These are phyloP conservation scores for Scutellaria baicalensis DNA, from an alignment of 257 asterid species.

Conservation along the genomic window DNA sequence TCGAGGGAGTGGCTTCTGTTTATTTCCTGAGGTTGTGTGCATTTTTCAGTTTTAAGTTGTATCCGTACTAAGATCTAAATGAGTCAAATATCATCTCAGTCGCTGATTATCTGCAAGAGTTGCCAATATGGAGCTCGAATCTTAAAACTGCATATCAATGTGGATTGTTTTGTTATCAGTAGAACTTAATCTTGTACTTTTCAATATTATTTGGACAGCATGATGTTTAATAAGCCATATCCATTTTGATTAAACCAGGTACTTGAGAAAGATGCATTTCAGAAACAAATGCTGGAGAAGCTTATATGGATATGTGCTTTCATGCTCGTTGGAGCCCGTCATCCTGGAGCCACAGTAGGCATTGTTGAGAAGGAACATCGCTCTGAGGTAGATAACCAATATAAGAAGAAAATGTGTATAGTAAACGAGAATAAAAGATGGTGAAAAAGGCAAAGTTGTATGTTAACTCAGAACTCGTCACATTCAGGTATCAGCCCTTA, in stretches of 20 bases:
- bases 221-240: neutral
- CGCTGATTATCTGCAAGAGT: neutral
- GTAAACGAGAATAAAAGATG: neutral
- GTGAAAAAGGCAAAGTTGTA: neutral
- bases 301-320: slow-evolving; percentile 98
- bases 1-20: neutral
- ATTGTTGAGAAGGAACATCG: slow-evolving; percentile 78
- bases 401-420: neutral
- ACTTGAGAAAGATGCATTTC: slow-evolving; percentile 74
- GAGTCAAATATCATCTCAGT: neutral
- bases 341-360: slow-evolving; percentile 94
- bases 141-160: neutral
- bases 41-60: neutral
- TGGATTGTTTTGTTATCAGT: neutral
- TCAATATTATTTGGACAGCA: neutral
- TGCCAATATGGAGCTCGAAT: neutral
- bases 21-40: neutral
- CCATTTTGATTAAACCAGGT: slow-evolving; percentile 32
- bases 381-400: slow-evolving; percentile 52
- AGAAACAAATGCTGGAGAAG: slow-evolving; percentile 96
- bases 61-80: neutral
- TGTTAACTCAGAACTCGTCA: neutral
- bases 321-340: slow-evolving; percentile 99
- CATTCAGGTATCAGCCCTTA: slow-evolving; percentile 67
- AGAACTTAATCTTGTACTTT: neutral